Conservation (phyloP, 768 basidiomycete species). For the Boletus coccyginus region DNA sequence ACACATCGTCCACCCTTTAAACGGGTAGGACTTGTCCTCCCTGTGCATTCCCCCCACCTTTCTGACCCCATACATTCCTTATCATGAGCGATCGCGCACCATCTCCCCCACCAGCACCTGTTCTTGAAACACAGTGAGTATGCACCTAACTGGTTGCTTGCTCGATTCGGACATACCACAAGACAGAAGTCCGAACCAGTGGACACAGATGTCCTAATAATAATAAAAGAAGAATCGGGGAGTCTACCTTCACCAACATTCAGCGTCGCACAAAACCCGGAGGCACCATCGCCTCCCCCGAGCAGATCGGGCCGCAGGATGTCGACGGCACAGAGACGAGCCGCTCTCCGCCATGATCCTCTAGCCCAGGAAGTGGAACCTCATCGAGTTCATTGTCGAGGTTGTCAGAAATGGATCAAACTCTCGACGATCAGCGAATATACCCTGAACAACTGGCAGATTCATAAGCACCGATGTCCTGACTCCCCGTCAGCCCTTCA, state of each 20-base stretch:
- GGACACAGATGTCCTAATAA: conserved; percentile 1
- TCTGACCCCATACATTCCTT: conserved; percentile 23
- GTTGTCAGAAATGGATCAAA: conserved; percentile 63
- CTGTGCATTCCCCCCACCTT: conserved; percentile 4
- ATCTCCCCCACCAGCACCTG: not conserved
- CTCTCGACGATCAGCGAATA: conserved; percentile 44
- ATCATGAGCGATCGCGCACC: conserved; percentile 27
- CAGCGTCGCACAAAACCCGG: not conserved
- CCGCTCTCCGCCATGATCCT: conserved; percentile 52
- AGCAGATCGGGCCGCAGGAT: conserved; percentile 18
- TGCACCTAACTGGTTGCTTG: not conserved
- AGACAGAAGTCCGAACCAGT: conserved; percentile 11
- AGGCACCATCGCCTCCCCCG: conserved; percentile 2
- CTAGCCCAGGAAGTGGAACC: conserved; percentile 48
- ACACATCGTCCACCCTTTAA: not conserved
- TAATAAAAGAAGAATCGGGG: conserved; percentile 14
- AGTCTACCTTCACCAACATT: conserved; percentile 5
- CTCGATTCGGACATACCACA: conserved; percentile 5
- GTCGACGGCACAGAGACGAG: conserved; percentile 45
- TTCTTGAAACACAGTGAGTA: conserved; percentile 16
- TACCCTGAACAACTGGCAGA: conserved; percentile 49
- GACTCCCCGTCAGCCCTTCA: conserved; percentile 35
- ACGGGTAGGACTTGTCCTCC: conserved; percentile 5
- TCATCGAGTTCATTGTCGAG: conserved; percentile 53
- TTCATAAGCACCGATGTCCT: conserved; percentile 48